These are phyloP conservation scores for Triadica sebifera DNA, from an alignment of 345 rosid species.

Conservation along the genomic window DNA sequence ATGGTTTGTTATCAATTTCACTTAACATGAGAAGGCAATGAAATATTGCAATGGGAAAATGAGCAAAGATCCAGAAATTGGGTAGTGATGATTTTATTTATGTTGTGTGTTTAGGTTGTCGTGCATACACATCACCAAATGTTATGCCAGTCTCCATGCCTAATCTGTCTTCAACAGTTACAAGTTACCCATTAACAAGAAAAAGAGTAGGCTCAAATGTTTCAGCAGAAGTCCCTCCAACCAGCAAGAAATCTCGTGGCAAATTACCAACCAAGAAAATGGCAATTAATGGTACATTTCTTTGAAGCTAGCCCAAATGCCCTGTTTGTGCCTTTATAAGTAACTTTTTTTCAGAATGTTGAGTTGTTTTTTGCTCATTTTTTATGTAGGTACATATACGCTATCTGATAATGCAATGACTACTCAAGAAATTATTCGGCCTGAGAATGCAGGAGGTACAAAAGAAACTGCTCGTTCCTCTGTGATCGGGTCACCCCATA, in stretches of 20 bases:
- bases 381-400: not conserved
- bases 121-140: constrained; percentile 33
- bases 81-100: constrained; percentile 8
- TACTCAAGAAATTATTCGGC: constrained; percentile 20
- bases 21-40: no score
- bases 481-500: constrained; percentile 17
- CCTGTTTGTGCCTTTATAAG: not conserved
- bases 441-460: constrained; percentile 1
- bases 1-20: not conserved
- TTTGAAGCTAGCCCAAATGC: not conserved
- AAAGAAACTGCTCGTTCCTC: constrained; percentile 12
- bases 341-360: not conserved
- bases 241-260: constrained; percentile 46
- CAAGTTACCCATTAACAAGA: constrained; percentile 35
- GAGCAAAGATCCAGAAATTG: not conserved
- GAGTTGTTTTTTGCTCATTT: not conserved
- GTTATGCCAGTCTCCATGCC: constrained; percentile 37
- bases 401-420: constrained; percentile 20
- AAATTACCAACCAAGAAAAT: constrained; percentile 28
- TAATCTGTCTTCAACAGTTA: constrained; percentile 27
- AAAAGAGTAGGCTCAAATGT: constrained; percentile 45
- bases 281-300: constrained; percentile 42
- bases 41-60: not conserved
- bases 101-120: constrained; percentile 32
- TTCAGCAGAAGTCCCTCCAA: constrained; percentile 35